Evolutionary conservation across 805 yeast species (phyloP), one percentile per base, ranked within the genome.

Genomic region (Wickerhamomyces ciferrii): DNA sequence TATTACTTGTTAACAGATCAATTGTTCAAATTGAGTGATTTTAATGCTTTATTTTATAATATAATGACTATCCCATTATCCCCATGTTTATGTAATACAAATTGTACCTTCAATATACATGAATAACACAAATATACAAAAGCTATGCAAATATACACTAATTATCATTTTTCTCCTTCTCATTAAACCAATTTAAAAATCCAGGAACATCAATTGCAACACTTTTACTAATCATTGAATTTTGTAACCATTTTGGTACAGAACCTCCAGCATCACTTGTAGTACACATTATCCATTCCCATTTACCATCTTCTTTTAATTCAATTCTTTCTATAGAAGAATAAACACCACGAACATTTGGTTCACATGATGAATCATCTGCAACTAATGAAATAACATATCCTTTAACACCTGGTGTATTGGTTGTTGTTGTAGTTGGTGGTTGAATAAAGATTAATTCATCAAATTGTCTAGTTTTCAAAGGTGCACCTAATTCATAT

Each of bases 141-240:
- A n/a, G n/a, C n/a, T n/a, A n/a, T n/a, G n/a, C n/a, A n/a, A n/a
- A n/a, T n/a, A n/a, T n/a, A n/a, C n/a, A 13, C 11, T n/a, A 32
- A 32, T 32, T 5, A 5, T 32, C 19, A 15, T 5, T 15, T 19
- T 19, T 9, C 21, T 18, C 19, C 25, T 37, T 9, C 21, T 18
- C 19, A 17, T 37, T 37, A 5, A 37, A 4, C 39, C 39, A 37
- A 14, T 37, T 21, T 6, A 65, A 49, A 17, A 62, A 54, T 25
- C 52, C 52, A 14, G 69, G 68, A 1, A 66, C 67, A 48, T 66
- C 71, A 29, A 59, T 53, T 17, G 65, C 55, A n/a, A 66, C 61
- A 10, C 62, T 57, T 41, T 59, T 62, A 24, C 62, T 60, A 36
- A 66, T 61, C 21, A 62, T 61, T 19, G 60, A 47, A 46, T 59